A percentile compares a stretch with the other conserved stretches of the same genome.
Conservation (phyloP, 2,329 filamentous ascomycete species). For the Arthroderma sp. region DNA sequence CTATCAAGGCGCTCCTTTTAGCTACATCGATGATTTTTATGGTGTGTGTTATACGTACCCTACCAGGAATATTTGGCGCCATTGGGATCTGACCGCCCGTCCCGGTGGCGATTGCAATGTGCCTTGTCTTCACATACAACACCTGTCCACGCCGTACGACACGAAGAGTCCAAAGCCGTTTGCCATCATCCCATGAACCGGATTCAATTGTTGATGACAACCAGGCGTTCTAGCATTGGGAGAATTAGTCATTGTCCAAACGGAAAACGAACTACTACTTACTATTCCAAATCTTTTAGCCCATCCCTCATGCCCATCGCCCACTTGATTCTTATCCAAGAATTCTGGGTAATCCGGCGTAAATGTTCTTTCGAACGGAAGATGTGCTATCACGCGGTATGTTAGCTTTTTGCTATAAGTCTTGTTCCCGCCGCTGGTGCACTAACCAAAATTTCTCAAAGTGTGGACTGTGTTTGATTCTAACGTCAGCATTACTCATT, state of each 20-base stretch:
- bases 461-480: constrained; percentile 10
- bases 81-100: constrained; percentile 18
- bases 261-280: constrained; percentile 5
- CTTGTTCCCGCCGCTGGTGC: neutral
- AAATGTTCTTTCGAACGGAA: constrained; percentile 18
- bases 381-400: constrained; percentile 8
- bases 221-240: constrained; percentile 21
- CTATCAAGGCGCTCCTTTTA: constrained; percentile 7
- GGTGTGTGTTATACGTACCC: constrained; percentile 1
- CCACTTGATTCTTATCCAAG: constrained; percentile 15
- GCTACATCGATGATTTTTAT: too few relatives aligned
- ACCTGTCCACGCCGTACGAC: constrained; percentile 16
- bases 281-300: constrained; percentile 15
- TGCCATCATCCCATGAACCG: constrained; percentile 26
- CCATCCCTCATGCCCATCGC: constrained; percentile 13
- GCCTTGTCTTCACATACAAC: constrained; percentile 11
- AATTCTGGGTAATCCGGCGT: constrained; percentile 12
- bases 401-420: neutral
- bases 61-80: constrained; percentile 14
- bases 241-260: neutral
- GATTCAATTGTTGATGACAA: constrained; percentile 24
- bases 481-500: constrained; percentile 4
- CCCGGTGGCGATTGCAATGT: constrained; percentile 24
- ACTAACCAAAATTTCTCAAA: constrained; percentile 7
- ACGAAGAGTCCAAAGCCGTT: constrained; percentile 26